These are phyloP conservation scores for Balakata baccata DNA, from an alignment of 345 rosid genomes.

Conservation along the genomic window DNA sequence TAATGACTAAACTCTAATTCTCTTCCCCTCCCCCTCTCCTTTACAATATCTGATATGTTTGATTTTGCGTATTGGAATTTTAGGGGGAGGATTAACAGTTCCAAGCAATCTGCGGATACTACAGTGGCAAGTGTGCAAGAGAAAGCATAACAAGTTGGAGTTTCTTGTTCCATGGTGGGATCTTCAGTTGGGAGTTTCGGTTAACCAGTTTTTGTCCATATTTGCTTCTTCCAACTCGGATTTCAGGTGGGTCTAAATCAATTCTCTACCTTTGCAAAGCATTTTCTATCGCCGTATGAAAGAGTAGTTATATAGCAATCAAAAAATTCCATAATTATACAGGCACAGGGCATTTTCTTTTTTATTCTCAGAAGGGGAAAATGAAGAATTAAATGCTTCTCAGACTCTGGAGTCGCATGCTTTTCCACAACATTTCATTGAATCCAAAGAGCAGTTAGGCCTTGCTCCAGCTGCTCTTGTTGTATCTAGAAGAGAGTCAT, in stretches of 20 bases:
- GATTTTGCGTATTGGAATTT: conserved; percentile 6
- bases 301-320: neutral
- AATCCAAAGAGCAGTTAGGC: conserved; percentile 60
- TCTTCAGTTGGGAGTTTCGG: conserved; percentile 81
- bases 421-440: conserved; percentile 74
- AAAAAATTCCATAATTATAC: conserved; percentile 19
- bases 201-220: conserved; percentile 77
- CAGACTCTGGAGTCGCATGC: conserved; percentile 76
- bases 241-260: conserved; percentile 52
- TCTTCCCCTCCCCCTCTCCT: neutral
- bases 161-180: conserved; percentile 99
- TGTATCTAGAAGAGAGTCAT: conserved; percentile 47
- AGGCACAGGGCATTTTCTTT: conserved; percentile 85
- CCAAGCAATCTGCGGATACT: conserved; percentile 83
- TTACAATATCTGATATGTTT: neutral
- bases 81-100: conserved; percentile 96
- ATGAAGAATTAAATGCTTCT: conserved; percentile 64
- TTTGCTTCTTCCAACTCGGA: conserved; percentile 80
- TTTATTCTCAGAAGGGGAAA: conserved; percentile 75
- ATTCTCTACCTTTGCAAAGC: neutral
- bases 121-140: conserved; percentile 88
- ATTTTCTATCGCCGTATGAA: neutral
- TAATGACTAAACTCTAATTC: neutral
- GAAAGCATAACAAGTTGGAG: conserved; percentile 73
- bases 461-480: conserved; percentile 87